These are phyloP conservation scores for Bisporella sp. DNA, from an alignment of 2,329 filamentous ascomycete species.

Conservation along the genomic window DNA sequence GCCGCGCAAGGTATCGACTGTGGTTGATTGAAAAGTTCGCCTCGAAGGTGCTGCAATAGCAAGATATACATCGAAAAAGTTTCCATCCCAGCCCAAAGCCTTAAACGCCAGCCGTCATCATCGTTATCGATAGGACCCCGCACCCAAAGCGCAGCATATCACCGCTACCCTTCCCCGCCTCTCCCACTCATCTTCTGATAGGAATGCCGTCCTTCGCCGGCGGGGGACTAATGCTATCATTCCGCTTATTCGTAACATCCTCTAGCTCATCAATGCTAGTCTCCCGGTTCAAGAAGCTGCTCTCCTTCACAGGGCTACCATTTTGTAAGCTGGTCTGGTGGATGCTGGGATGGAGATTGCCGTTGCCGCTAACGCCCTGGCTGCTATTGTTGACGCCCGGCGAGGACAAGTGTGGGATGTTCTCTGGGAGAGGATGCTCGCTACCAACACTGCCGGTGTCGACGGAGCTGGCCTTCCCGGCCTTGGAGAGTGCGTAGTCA, in stretches of 20 bases:
- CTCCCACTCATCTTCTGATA: conserved; percentile 48
- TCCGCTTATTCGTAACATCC: conserved; percentile 22
- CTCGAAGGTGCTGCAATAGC: conserved; percentile 1
- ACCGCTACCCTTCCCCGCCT: background rate
- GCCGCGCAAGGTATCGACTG: too few relatives aligned
- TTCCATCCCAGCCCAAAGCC: conserved; percentile 12
- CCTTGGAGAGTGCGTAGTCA: conserved; percentile 94
- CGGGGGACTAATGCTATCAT: conserved; percentile 36
- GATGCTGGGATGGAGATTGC: conserved; percentile 34
- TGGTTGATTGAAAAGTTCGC: too few relatives aligned
- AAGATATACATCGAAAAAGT: conserved; percentile 19
- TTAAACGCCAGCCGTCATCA: conserved; percentile 21
- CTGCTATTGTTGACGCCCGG: conserved; percentile 37
- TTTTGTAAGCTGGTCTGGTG: conserved; percentile 44
- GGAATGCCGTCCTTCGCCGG: conserved; percentile 48
- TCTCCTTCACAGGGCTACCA: conserved; percentile 84
- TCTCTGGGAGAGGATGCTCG: conserved; percentile 90
- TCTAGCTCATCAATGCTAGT: conserved; percentile 59
- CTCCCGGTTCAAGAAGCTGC: conserved; percentile 77
- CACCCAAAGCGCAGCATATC: conserved; percentile 4
- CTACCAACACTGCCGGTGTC: conserved; percentile 91
- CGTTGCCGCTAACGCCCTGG: conserved; percentile 36
- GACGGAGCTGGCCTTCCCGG: conserved; percentile 90
- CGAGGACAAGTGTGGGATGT: conserved; percentile 82
- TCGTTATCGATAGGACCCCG: conserved; percentile 8